Percentiles rank a stretch among this genome's conserved stretches.
Evolutionary conservation across 257 asterid genomes (phyloP).

Genomic region (Paulownia fortunei): DNA sequence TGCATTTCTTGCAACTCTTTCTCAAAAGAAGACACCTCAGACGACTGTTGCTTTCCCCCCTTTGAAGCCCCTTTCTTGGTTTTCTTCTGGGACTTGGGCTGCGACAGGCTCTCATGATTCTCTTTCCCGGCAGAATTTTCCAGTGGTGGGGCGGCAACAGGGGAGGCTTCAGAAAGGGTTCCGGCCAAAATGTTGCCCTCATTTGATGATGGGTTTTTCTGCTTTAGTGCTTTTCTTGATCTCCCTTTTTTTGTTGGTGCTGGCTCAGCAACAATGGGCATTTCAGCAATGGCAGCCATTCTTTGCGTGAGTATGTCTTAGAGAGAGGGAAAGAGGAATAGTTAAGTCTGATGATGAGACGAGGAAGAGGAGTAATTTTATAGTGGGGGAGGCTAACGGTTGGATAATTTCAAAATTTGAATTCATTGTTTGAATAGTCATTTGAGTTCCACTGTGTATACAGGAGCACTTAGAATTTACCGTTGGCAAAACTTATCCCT

Average conservation of each 20-base stretch:
- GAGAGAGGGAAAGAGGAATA: slow-evolving; percentile 1
- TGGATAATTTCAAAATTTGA: slow-evolving; percentile 40
- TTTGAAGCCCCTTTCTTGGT: slow-evolving; percentile 63
- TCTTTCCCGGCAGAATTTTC: slow-evolving; percentile 56
- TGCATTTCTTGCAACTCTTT: slow-evolving; percentile 80
- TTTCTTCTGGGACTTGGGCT: slow-evolving; percentile 50
- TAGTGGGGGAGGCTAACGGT: slow-evolving; percentile 39
- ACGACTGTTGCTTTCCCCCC: slow-evolving; percentile 46
- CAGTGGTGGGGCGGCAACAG: slow-evolving; percentile 30
- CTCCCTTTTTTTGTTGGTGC: slow-evolving; percentile 55
- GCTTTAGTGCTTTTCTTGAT: slow-evolving; percentile 59
- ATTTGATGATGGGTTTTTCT: slow-evolving; percentile 47
- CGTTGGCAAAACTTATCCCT: slow-evolving; percentile 28
- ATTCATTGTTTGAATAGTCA: background rate
- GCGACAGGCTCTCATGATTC: slow-evolving; percentile 59
- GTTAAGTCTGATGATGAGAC: background rate
- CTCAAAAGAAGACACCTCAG: slow-evolving; percentile 57
- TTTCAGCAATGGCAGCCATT: slow-evolving; percentile 61
- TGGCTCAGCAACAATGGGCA: slow-evolving; percentile 41
- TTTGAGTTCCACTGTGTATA: background rate
- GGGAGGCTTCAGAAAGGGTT: slow-evolving; percentile 41
- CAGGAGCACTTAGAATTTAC: slow-evolving; percentile 12
- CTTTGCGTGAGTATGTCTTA: background rate
- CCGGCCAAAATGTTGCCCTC: slow-evolving; percentile 75
- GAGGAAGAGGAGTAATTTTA: background rate